phyloP scores from a whole-genome alignment of 2,329 filamentous ascomycete species.

The Ophiocordyceps australis region DNA sequence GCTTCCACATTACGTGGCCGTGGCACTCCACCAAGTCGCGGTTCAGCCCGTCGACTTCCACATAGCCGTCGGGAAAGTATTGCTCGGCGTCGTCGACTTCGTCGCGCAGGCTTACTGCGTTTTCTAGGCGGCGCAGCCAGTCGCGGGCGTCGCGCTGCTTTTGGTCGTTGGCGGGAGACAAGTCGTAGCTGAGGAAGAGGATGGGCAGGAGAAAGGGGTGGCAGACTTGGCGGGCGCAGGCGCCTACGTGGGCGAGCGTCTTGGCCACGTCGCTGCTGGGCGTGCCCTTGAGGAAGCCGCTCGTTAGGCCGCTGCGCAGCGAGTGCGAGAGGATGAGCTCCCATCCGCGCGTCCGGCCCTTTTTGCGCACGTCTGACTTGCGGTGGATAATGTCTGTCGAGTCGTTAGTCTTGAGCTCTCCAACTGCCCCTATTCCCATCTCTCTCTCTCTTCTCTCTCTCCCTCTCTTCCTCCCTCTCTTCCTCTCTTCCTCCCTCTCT shows the following conservation, averaged over 20 bases:
- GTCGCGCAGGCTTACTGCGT: constrained; percentile 40
- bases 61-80: constrained; percentile 30
- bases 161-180: constrained; percentile 35
- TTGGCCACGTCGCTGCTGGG: constrained; percentile 32
- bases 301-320: constrained; percentile 34
- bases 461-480: no score
- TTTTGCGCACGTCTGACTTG: constrained; percentile 49
- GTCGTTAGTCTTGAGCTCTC: background rate
- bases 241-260: constrained; percentile 28
- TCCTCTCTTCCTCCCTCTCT: background rate
- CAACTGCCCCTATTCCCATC: background rate
- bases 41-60: constrained; percentile 42
- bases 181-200: constrained; percentile 39
- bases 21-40: constrained; percentile 46
- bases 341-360: constrained; percentile 44
- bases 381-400: constrained; percentile 38
- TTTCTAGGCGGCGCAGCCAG: constrained; percentile 41
- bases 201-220: constrained; percentile 41
- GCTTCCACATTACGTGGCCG: constrained; percentile 42
- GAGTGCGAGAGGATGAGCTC: constrained; percentile 43
- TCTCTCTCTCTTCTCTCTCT: no score
- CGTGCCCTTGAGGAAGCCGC: constrained; percentile 44
- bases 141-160: constrained; percentile 45
- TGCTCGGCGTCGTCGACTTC: constrained; percentile 37
- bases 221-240: constrained; percentile 27